Base-by-base conservation (phyloP, 1,284 basidiomycete species). In the Ceratobasidium sp. region DNA sequence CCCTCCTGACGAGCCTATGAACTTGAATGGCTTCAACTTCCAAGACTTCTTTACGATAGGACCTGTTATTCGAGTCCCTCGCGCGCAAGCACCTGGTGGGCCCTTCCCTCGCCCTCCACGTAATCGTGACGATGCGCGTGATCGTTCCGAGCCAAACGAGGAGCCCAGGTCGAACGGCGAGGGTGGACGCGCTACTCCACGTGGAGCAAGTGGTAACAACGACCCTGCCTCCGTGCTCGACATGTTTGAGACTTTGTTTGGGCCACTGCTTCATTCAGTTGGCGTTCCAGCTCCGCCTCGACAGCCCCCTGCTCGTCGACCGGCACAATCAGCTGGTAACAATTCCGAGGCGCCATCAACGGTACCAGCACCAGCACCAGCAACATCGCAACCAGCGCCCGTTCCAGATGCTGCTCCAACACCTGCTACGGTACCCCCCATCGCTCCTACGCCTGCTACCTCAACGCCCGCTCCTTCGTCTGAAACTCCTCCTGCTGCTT, bases 11-110 rank as follows among this genome's bases (percentile, higher is more conserved):
- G 60, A 75, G 9, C 44, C 46, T 40, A 46, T 64, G 60, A 60
- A 56, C 15, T 60, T 46, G 23, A 46, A 46, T n/a, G 71, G 71
- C 28, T 64, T 64, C 53, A 75, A 75, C 53, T 64, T 75, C 28
- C 39, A 60, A n/a, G 71, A 75, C 44, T 64, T 63, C 20, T 75
- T 75, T 28, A 75, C 58, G 28, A 60, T 75, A 26, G 71, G 71
- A 26, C 71, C 71, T 18, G 60, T 75, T 26, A 58, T 75, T 49
- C 58, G 71, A 33, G 58, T 75, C 6, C 71, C 71, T 13, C 71
- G 71, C 23, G 28, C 58, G 18, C 71, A 64, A 33, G 58, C 58
- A 18, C 70, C 70, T 18, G 49, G 46, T 49, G 60, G 60, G 20
- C 33, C 44, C 33, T 18, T 10, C 23, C 68, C 68, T 39, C 56